phyloP scores from a whole-genome alignment of 331 rosid species.

The Acacia pycnantha region DNA sequence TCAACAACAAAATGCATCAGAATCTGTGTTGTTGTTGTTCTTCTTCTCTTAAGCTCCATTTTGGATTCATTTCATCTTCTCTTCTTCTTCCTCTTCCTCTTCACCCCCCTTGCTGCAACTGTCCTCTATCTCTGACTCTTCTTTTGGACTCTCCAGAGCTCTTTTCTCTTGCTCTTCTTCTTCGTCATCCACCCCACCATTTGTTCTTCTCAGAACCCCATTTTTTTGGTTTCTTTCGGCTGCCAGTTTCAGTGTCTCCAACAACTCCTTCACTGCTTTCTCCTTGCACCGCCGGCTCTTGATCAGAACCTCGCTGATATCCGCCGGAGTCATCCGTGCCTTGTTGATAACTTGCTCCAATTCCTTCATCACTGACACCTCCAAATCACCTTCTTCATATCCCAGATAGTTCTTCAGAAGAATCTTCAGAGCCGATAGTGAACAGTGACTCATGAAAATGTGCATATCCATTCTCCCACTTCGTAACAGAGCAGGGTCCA shows the following conservation, averaged over 20 bases:
- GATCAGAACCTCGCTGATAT: conserved; percentile 85
- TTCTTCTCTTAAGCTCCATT: neutral
- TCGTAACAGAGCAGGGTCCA: conserved; percentile 84
- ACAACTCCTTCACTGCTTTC: conserved; percentile 54
- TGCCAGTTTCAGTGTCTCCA: conserved; percentile 54
- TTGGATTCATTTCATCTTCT: conserved; percentile 32
- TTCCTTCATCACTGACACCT: conserved; percentile 19
- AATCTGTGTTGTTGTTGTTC: neutral
- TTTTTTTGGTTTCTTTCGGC: conserved; percentile 51
- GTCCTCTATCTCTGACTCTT: conserved; percentile 48
- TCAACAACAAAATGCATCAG: conserved; percentile 8
- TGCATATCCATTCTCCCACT: conserved; percentile 99
- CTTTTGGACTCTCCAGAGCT: conserved; percentile 77
- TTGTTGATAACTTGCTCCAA: conserved; percentile 51
- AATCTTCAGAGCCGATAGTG: conserved; percentile 65
- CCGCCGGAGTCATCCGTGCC: conserved; percentile 93
- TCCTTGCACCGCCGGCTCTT: conserved; percentile 67
- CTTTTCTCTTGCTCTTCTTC: conserved; percentile 85
- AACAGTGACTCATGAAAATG: conserved; percentile 77
- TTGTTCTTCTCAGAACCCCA: conserved; percentile 32
- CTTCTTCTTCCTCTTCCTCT: conserved; percentile 3
- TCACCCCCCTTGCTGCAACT: conserved; percentile 41
- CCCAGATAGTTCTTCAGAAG: conserved; percentile 73
- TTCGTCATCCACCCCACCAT: conserved; percentile 24
- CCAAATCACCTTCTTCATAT: conserved; percentile 42